Conservation (phyloP, 768 basidiomycete species). For the Wakefieldia striispora region DNA sequence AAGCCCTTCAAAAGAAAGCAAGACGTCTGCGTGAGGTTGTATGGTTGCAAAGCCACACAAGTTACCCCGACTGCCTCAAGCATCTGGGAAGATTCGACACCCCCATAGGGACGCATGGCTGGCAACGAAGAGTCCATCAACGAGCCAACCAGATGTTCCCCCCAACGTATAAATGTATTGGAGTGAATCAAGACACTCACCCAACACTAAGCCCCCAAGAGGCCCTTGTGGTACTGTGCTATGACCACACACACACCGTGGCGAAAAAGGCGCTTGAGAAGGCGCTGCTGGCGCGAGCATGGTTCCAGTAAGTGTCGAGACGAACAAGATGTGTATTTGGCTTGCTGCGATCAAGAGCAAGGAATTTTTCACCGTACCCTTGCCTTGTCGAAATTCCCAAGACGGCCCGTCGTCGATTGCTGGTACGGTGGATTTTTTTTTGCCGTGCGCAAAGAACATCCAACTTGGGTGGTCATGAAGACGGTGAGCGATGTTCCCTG, state of each 20-base stretch:
- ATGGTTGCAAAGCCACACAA: slow-evolving; percentile 18
- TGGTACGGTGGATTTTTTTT: slow-evolving; percentile 17
- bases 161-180: slow-evolving; percentile 17
- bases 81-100: slow-evolving; percentile 2
- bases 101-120: background rate
- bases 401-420: too few relatives aligned
- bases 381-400: too few relatives aligned
- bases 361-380: slow-evolving; percentile 28
- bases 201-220: background rate
- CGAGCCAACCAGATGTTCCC: slow-evolving; percentile 14
- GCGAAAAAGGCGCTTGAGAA: slow-evolving; percentile 13
- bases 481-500: slow-evolving; percentile 7
- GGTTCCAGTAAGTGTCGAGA: background rate
- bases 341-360: slow-evolving; percentile 7
- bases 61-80: slow-evolving; percentile 3
- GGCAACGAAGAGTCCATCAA: slow-evolving; percentile 4
- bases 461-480: slow-evolving; percentile 7
- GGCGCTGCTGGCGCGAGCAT: slow-evolving; percentile 10
- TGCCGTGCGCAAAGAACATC: slow-evolving; percentile 1
- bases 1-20: slow-evolving; percentile 20
- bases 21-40: slow-evolving; percentile 29
- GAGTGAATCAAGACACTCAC: slow-evolving; percentile 35
- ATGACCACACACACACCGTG: slow-evolving; percentile 4
- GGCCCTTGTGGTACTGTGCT: slow-evolving; percentile 1
- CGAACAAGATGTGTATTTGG: slow-evolving; percentile 12